These are phyloP conservation scores for Talaromyces sp. DNA, from an alignment of 2,329 filamentous ascomycete genomes.

Conservation along the genomic window DNA sequence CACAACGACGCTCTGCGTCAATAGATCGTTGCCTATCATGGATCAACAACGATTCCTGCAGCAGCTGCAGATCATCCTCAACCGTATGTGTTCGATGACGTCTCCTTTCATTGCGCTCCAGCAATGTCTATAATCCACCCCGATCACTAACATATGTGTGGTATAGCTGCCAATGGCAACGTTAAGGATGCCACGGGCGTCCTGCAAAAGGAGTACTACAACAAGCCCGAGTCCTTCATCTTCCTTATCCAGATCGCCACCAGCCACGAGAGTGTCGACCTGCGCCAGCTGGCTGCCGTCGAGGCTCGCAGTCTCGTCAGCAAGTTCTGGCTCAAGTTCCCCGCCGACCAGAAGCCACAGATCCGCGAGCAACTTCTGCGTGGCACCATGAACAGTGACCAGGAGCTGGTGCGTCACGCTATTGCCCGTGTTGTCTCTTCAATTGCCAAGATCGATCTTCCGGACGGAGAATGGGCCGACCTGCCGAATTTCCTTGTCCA, in stretches of 20 bases:
- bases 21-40: conserved; percentile 46
- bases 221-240: conserved; percentile 74
- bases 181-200: conserved; percentile 86
- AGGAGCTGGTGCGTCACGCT: conserved; percentile 73
- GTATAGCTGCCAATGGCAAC: conserved; percentile 74
- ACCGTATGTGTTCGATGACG: conserved; percentile 57
- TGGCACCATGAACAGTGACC: conserved; percentile 73
- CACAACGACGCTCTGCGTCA: conserved; percentile 6
- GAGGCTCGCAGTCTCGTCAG: conserved; percentile 76
- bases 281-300: conserved; percentile 87
- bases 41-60: conserved; percentile 78
- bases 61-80: conserved; percentile 80
- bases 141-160: conserved; percentile 1
- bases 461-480: conserved; percentile 78
- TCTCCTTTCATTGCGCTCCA: neutral
- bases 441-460: conserved; percentile 79
- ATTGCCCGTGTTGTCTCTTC: conserved; percentile 81
- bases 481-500: conserved; percentile 74
- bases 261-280: conserved; percentile 63
- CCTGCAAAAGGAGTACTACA: conserved; percentile 91
- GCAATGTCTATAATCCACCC: neutral
- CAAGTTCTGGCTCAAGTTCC: conserved; percentile 78
- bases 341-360: conserved; percentile 69
- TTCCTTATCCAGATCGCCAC: conserved; percentile 84
- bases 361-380: conserved; percentile 80